phyloP scores from a whole-genome alignment of 805 yeast genomes.

The Candida ficus region DNA sequence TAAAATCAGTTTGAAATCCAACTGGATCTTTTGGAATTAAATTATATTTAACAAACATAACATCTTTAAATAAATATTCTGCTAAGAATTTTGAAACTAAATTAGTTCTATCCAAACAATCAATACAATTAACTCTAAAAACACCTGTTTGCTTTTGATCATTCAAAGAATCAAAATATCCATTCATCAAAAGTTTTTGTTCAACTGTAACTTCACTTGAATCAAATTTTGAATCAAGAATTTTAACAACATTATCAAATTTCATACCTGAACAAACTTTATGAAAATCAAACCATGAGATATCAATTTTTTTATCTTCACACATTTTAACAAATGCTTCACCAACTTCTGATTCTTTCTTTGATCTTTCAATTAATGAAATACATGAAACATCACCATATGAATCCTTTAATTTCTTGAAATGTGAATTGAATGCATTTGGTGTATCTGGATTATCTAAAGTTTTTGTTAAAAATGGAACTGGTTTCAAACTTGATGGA shows the following conservation, averaged over 20 bases:
- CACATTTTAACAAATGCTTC: slow-evolving; percentile 35
- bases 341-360: slow-evolving; percentile 32
- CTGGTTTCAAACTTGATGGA: slow-evolving; percentile 41
- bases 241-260: slow-evolving; percentile 31
- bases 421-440: slow-evolving; percentile 29
- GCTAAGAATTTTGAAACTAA: slow-evolving; percentile 39
- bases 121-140: slow-evolving; percentile 57
- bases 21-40: slow-evolving; percentile 1
- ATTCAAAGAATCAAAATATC: slow-evolving; percentile 28
- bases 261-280: slow-evolving; percentile 40
- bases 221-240: slow-evolving; percentile 25
- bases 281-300: slow-evolving; percentile 63
- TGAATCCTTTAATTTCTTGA: slow-evolving; percentile 19
- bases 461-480: slow-evolving; percentile 30
- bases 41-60: slow-evolving; percentile 23
- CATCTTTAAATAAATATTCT: slow-evolving; percentile 20
- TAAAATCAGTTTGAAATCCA: slow-evolving; percentile 23
- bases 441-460: slow-evolving; percentile 11
- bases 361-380: slow-evolving; percentile 34
- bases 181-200: slow-evolving; percentile 18
- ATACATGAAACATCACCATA: slow-evolving; percentile 29
- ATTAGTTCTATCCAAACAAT: slow-evolving; percentile 61
- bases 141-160: slow-evolving; percentile 43
- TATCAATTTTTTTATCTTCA: slow-evolving; percentile 30
- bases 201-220: slow-evolving; percentile 12